Conservation (phyloP, 108 stramenopile genomes). For the Phaeodactylum tricornutum region DNA sequence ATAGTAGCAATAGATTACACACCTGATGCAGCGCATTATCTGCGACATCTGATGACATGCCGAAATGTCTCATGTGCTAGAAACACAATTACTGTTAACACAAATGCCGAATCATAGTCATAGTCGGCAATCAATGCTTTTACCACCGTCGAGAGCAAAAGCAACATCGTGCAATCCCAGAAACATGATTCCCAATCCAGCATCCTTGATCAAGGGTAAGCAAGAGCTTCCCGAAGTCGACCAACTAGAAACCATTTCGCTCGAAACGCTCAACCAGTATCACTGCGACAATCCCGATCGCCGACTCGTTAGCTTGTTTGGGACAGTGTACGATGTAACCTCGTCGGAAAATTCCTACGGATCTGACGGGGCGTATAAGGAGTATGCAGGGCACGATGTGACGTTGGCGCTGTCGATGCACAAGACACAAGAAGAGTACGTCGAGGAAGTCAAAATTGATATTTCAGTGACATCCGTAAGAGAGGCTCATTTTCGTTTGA, state of each 20-base stretch:
- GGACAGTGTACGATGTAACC: slow-evolving; percentile 28
- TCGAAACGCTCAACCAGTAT: slow-evolving; percentile 24
- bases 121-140: too few species aligned
- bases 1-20: too few species aligned
- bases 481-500: too few species aligned
- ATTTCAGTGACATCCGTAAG: too few species aligned
- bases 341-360: slow-evolving; percentile 24
- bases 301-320: slow-evolving; percentile 23
- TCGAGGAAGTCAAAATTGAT: slow-evolving; percentile 1
- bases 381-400: slow-evolving; percentile 37
- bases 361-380: slow-evolving; percentile 30
- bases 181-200: slow-evolving; percentile 8
- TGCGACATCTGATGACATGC: too few species aligned
- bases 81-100: too few species aligned
- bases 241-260: slow-evolving; percentile 23
- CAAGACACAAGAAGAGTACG: slow-evolving; percentile 24
- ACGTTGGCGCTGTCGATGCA: slow-evolving; percentile 21
- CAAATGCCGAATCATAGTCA: too few species aligned
- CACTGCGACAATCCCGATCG: slow-evolving; percentile 29
- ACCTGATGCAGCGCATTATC: too few species aligned
- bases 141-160: too few species aligned
- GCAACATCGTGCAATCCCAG: too few species aligned
- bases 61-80: too few species aligned
- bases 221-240: slow-evolving; percentile 17
- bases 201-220: slow-evolving; percentile 2